Conservation (phyloP, 371 early-diverging fungal genomes). For the Mucor velutinosus region DNA sequence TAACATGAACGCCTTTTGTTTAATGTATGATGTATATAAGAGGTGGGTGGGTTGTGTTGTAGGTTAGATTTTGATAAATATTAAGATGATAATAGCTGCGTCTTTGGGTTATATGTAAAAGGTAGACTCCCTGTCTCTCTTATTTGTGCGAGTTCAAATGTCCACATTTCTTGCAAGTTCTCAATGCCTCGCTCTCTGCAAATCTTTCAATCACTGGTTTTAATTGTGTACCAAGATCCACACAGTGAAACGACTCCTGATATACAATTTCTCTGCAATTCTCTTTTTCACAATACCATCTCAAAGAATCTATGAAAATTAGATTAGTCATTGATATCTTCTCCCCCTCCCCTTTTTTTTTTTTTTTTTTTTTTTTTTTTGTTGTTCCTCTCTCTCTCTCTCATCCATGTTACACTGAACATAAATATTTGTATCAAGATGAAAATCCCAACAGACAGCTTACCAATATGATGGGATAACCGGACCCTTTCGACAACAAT, state of each 20-base stretch:
- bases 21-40: no score
- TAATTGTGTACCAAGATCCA: constrained; percentile 87
- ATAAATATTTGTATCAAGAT: background rate
- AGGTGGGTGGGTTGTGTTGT: no score
- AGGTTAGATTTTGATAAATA: no score
- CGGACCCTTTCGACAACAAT: constrained; percentile 91
- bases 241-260: constrained; percentile 87
- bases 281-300: constrained; percentile 91
- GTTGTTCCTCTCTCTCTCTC: background rate
- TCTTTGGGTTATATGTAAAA: no score
- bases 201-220: constrained; percentile 90
- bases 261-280: constrained; percentile 81
- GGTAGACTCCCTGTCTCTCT: background rate
- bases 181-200: constrained; percentile 58
- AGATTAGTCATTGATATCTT: constrained; percentile 12
- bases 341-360: no score
- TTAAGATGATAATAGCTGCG: no score
- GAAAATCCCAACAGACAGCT: constrained; percentile 11
- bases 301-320: constrained; percentile 61
- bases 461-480: constrained; percentile 74
- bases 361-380: no score
- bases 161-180: constrained; percentile 83
- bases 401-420: constrained; percentile 11
- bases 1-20: no score
- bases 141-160: constrained; percentile 68